Percentiles rank a stretch among this genome's conserved stretches.
phyloP scores from a whole-genome alignment of 106 monocot species.

The Apostasia ramifera region DNA sequence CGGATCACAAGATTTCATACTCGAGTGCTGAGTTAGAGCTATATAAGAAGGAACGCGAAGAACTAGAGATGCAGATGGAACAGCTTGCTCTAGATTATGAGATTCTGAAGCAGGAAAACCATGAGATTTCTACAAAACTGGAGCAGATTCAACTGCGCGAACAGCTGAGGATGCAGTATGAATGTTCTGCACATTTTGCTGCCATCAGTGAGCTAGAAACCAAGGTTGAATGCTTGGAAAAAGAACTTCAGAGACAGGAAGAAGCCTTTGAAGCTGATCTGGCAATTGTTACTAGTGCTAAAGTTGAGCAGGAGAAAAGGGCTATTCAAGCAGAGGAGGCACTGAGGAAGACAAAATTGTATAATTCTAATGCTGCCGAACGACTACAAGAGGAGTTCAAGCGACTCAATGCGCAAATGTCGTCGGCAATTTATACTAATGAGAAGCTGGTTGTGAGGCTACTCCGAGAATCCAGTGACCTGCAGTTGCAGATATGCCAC shows the following conservation, averaged over 20 bases:
- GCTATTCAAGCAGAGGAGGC: conserved; percentile 72
- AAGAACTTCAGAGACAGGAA: conserved; percentile 55
- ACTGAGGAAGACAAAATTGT: conserved; percentile 50
- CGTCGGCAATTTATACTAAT: conserved; percentile 53
- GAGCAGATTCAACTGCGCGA: conserved; percentile 85
- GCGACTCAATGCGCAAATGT: conserved; percentile 48
- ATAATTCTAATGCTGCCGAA: conserved; percentile 49
- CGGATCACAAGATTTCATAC: conserved; percentile 51
- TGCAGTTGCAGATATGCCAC: conserved; percentile 44
- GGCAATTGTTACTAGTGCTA: conserved; percentile 28
- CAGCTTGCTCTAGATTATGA: conserved; percentile 96
- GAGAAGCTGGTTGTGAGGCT: conserved; percentile 56
- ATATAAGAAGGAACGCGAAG: conserved; percentile 86
- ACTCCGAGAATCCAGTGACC: conserved; percentile 49
- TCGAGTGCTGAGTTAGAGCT: conserved; percentile 71
- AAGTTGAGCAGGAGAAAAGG: conserved; percentile 76
- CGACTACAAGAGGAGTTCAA: conserved; percentile 62
- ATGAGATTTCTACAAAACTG: conserved; percentile 60
- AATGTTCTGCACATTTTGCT: conserved; percentile 83
- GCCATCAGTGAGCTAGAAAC: conserved; percentile 83
- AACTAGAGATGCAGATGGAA: conserved; percentile 96
- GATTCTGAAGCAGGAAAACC: conserved; percentile 96
- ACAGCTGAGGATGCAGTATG: conserved; percentile 92
- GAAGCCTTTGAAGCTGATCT: conserved; percentile 64
- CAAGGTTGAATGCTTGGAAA: conserved; percentile 73